These are phyloP conservation scores for Lecanoromycetidae sp. DNA, from an alignment of 2,329 filamentous ascomycete genomes.

Conservation along the genomic window DNA sequence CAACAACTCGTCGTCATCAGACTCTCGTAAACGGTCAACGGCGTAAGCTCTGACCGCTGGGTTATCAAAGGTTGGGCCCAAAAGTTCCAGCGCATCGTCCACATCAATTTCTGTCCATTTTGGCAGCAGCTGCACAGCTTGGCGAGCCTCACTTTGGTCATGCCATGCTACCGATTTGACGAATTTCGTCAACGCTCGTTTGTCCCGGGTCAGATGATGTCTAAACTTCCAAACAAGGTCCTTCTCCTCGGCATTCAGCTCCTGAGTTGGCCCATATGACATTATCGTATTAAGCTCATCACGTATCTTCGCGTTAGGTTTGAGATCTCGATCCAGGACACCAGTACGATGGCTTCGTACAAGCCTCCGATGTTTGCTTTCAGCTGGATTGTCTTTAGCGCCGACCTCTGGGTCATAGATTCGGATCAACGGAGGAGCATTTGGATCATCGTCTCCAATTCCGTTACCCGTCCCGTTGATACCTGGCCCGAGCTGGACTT, in stretches of 20 bases:
- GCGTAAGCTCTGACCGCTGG: conserved; percentile 81
- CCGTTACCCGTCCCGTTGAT: conserved; percentile 57
- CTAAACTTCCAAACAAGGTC: conserved; percentile 96
- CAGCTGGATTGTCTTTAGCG: conserved; percentile 79
- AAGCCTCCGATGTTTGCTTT: conserved; percentile 84
- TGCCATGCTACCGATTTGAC: conserved; percentile 96
- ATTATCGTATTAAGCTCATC: conserved; percentile 88
- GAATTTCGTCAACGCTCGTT: conserved; percentile 86
- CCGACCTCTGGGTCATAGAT: conserved; percentile 93
- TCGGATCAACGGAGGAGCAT: conserved; percentile 55
- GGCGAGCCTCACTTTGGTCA: conserved; percentile 70
- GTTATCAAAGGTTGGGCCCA: conserved; percentile 87
- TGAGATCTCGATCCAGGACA: conserved; percentile 87
- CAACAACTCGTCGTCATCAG: conserved; percentile 81
- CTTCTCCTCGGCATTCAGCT: conserved; percentile 79
- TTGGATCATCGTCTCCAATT: conserved; percentile 33
- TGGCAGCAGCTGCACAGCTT: conserved; percentile 77
- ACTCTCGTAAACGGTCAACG: conserved; percentile 79
- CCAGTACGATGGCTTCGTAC: conserved; percentile 87
- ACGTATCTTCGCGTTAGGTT: conserved; percentile 88
- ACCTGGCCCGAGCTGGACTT: conserved; percentile 81
- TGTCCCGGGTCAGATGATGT: conserved; percentile 86
- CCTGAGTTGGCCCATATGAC: conserved; percentile 82
- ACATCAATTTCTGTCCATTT: conserved; percentile 97
- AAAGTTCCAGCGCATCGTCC: conserved; percentile 85